Percentiles rank a stretch among this genome's conserved stretches.
phyloP scores from a whole-genome alignment of 768 basidiomycete species.

The Lactarius indigo region DNA sequence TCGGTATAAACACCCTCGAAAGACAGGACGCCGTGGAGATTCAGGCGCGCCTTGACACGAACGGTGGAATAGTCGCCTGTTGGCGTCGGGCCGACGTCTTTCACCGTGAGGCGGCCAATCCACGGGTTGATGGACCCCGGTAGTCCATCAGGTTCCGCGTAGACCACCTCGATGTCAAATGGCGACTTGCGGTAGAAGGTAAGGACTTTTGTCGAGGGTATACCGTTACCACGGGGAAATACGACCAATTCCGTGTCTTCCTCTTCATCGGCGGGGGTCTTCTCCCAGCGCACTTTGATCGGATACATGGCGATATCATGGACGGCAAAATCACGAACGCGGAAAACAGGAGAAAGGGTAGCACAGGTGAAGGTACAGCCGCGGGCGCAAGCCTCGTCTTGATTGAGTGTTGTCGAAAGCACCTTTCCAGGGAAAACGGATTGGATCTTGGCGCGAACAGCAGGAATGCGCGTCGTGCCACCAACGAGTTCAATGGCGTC shows the following conservation, averaged over 20 bases:
- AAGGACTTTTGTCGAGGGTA: slow-evolving; percentile 94
- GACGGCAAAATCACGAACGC: slow-evolving; percentile 90
- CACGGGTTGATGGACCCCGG: slow-evolving; percentile 83
- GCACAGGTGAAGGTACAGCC: slow-evolving; percentile 97
- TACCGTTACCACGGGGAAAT: slow-evolving; percentile 78
- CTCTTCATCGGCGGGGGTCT: slow-evolving; percentile 66
- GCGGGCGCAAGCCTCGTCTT: slow-evolving; percentile 95
- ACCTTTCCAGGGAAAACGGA: slow-evolving; percentile 75
- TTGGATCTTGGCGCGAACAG: slow-evolving; percentile 85
- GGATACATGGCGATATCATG: slow-evolving; percentile 85
- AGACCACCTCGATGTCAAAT: slow-evolving; percentile 85
- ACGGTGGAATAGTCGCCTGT: slow-evolving; percentile 76
- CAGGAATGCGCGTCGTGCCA: slow-evolving; percentile 88
- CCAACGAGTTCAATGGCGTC: slow-evolving; percentile 92
- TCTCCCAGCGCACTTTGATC: slow-evolving; percentile 87
- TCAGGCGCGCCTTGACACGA: slow-evolving; percentile 88
- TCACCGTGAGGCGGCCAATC: slow-evolving; percentile 78
- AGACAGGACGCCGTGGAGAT: slow-evolving; percentile 79
- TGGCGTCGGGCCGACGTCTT: slow-evolving; percentile 66
- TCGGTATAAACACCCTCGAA: slow-evolving; percentile 87
- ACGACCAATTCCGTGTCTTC: slow-evolving; percentile 92
- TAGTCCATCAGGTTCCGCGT: slow-evolving; percentile 66
- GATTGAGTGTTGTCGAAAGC: slow-evolving; percentile 93
- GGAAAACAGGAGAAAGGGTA: slow-evolving; percentile 96
- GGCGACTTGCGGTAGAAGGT: slow-evolving; percentile 88